Conservation (phyloP, 495 filamentous ascomycete genomes). For the Neurospora tetrasperma region DNA sequence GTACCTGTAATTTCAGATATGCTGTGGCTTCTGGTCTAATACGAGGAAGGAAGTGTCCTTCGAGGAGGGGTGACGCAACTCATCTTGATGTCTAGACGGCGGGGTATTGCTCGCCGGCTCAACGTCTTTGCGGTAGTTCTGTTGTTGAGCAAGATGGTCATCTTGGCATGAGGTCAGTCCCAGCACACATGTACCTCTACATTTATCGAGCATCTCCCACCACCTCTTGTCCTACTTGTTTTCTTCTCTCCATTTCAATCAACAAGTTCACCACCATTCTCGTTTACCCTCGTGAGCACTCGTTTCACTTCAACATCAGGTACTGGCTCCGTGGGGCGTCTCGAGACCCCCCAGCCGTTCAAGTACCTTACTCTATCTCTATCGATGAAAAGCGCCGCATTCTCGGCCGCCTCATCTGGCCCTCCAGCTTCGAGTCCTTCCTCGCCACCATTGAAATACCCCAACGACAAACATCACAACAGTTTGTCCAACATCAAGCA, state of each 20-base stretch:
- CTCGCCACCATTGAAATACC: conserved; percentile 92
- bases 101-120: background rate
- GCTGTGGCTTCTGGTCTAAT: background rate
- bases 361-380: conserved; percentile 86
- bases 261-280: background rate
- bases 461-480: conserved; percentile 72
- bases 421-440: conserved; percentile 90
- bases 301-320: background rate
- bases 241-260: background rate
- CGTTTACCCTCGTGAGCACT: background rate
- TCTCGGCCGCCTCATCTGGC: conserved; percentile 95
- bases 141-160: background rate
- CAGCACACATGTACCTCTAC: background rate
- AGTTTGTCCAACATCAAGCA: background rate
- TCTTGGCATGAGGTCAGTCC: background rate
- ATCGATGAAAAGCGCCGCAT: conserved; percentile 96
- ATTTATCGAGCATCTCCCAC: background rate
- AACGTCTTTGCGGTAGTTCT: background rate
- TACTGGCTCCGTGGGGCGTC: conserved; percentile 84
- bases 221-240: background rate
- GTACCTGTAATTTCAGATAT: background rate
- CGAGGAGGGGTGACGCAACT: background rate
- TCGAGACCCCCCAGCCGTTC: conserved; percentile 89
- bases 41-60: background rate
- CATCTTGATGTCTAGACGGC: background rate